These are phyloP conservation scores for Talaromyces sp. DNA, from an alignment of 2,329 filamentous ascomycete genomes.

Conservation along the genomic window DNA sequence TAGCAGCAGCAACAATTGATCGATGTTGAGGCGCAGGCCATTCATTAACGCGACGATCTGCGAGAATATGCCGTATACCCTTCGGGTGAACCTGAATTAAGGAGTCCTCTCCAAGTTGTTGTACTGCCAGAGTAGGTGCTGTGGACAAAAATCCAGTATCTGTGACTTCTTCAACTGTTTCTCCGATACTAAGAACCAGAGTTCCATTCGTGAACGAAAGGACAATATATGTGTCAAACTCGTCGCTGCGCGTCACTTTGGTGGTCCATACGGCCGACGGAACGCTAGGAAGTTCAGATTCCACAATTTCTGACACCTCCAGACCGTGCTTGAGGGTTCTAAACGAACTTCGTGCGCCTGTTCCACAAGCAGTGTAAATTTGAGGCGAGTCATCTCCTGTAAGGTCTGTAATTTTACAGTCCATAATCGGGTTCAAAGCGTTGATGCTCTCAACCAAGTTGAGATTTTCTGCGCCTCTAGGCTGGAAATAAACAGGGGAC, in stretches of 20 bases:
- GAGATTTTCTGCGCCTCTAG: constrained; percentile 73
- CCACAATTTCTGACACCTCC: constrained; percentile 92
- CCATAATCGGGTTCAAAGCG: constrained; percentile 84
- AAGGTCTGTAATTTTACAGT: constrained; percentile 86
- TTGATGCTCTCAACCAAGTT: constrained; percentile 79
- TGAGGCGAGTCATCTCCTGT: constrained; percentile 92
- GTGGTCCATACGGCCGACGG: constrained; percentile 94
- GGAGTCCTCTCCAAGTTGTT: constrained; percentile 88
- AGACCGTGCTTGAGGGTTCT: constrained; percentile 87
- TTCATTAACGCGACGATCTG: constrained; percentile 72
- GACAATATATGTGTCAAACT: constrained; percentile 93
- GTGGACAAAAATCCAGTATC: constrained; percentile 88
- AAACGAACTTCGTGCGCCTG: constrained; percentile 83
- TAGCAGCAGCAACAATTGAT: constrained; percentile 89
- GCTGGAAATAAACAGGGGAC: constrained; percentile 77
- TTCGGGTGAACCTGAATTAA: constrained; percentile 94
- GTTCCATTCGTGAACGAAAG: constrained; percentile 87
- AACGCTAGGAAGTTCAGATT: constrained; percentile 82
- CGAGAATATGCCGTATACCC: constrained; percentile 85
- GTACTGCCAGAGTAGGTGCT: constrained; percentile 84
- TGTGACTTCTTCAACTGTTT: constrained; percentile 92
- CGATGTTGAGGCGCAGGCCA: constrained; percentile 92
- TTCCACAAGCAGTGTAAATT: constrained; percentile 88
- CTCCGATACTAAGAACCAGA: constrained; percentile 87
- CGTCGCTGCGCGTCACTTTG: constrained; percentile 72